Evolutionary conservation across 768 basidiomycete genomes (phyloP), one percentile per base, ranked within the genome.

Genomic region (Boletus rufocinnamomeus): DNA sequence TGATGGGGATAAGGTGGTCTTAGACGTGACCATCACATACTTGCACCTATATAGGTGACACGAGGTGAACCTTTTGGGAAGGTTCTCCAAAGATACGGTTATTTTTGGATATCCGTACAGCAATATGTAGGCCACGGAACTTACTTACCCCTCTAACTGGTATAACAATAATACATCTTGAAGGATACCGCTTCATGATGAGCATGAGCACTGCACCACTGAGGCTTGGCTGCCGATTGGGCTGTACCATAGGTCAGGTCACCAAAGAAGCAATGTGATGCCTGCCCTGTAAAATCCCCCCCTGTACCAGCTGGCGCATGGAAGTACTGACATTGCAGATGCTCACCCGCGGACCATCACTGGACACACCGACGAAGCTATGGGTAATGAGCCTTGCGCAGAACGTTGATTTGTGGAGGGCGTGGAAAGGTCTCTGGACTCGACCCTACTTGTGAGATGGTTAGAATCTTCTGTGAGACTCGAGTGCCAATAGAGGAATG

Each of bases 31-130:
- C 4, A 47, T 4, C 11, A 14, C 7, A 8, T 46, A 16, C 25
- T 54, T n/a, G 30, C 16, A n/a, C 21, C 37, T 58, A 48, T 44
- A 52, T 52, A 55, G 21, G 28, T n/a, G 45, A n/a, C 13, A 28
- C 37, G 21, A 47, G 45, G 23, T 27, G 45, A 55, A 14, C 37
- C 17, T 30, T 34, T 34, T 41, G 30, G 52, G 57, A 41, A 9
- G 37, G 32, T 25, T 25, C 16, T 19, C 14, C 21, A 25, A 8
- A 19, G 23, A 37, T 25, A 27, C 17, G 25, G 25, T 21, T 32
- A 32, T 49, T 49, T 32, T 48, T 21, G 30, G 30, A n/a, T 27
- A 28, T 13, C 34, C 9, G 7, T 17, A 19, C 25, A 19, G 49
- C 34, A 34, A 47, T 27, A 13, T 17, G 16, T 11, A 17, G 21